Evolutionary conservation across 331 rosid genomes (phyloP).

Genomic region (Quercus lobata): DNA sequence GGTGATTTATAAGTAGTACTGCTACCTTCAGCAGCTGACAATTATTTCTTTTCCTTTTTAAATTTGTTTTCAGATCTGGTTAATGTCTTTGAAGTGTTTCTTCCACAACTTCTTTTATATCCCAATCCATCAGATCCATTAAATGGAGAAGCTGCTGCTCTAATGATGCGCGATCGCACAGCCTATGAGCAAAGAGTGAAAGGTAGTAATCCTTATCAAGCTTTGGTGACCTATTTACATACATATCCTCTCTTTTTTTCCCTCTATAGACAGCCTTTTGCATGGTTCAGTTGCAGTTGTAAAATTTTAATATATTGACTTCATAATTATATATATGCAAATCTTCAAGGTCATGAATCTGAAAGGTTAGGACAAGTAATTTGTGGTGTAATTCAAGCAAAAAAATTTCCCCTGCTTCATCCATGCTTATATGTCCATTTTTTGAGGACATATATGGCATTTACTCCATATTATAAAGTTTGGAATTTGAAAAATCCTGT

Average conservation of each 20-base stretch:
- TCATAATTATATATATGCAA: background rate
- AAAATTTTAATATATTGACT: background rate
- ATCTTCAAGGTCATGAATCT: background rate
- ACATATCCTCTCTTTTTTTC: too few relatives aligned
- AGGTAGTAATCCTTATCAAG: slow-evolving; percentile 41
- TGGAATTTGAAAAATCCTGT: background rate
- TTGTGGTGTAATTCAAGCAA: background rate
- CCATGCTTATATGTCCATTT: background rate
- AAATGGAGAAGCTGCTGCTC: slow-evolving; percentile 88
- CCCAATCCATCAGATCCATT: slow-evolving; percentile 90
- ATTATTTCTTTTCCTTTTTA: slow-evolving; percentile 13
- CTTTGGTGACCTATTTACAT: background rate
- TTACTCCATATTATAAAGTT: background rate
- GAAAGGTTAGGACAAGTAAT: slow-evolving; percentile 8
- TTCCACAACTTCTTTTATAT: slow-evolving; percentile 91
- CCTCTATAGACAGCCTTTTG: too few relatives aligned
- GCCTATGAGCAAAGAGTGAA: slow-evolving; percentile 77
- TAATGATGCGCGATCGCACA: slow-evolving; percentile 75
- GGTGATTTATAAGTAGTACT: slow-evolving; percentile 2
- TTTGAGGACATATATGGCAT: background rate
- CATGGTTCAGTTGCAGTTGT: too few relatives aligned
- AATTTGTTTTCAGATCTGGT: slow-evolving; percentile 60
- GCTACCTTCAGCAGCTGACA: slow-evolving; percentile 8
- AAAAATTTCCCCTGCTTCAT: background rate
- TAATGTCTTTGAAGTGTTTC: slow-evolving; percentile 86